phyloP scores from a whole-genome alignment of 495 filamentous ascomycete species.

The Echria macrotheca region DNA sequence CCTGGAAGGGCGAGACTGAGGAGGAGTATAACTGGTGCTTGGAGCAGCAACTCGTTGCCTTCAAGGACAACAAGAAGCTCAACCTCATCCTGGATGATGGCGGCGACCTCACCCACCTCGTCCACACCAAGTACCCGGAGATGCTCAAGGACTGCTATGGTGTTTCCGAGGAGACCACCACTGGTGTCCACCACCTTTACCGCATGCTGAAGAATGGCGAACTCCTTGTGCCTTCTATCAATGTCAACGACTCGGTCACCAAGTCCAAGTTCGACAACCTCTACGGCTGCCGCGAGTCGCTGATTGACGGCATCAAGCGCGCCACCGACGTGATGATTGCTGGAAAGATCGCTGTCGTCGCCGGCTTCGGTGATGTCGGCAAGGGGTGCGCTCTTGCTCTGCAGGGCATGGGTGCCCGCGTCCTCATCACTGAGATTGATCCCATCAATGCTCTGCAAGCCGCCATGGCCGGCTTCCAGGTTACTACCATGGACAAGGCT shows the following conservation, averaged over 20 bases:
- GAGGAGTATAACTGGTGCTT: constrained; percentile 99
- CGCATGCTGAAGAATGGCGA: constrained; percentile 88
- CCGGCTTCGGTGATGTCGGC: constrained; percentile 97
- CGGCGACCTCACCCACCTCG: constrained; percentile 92
- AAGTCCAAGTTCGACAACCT: constrained; percentile 99
- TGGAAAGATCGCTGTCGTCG: constrained; percentile 95
- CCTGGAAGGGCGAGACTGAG: constrained; percentile 99
- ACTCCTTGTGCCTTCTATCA: constrained; percentile 93
- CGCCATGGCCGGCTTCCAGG: constrained; percentile 94
- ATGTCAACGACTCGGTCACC: constrained; percentile 98
- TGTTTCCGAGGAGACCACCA: constrained; percentile 98
- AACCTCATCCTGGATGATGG: constrained; percentile 99
- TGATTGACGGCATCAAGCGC: constrained; percentile 99
- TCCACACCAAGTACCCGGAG: constrained; percentile 97
- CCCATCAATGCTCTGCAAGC: constrained; percentile 99
- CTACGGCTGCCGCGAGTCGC: constrained; percentile 97
- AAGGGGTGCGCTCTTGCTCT: constrained; percentile 98
- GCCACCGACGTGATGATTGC: constrained; percentile 99
- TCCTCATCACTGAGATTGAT: constrained; percentile 94
- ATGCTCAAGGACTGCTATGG: constrained; percentile 96
- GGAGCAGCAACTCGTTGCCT: constrained; percentile 93
- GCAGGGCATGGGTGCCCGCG: constrained; percentile 93
- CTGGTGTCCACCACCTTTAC: constrained; percentile 99
- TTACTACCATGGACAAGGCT: constrained; percentile 96
- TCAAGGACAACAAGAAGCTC: constrained; percentile 93